Evolutionary conservation across 768 basidiomycete species (phyloP), one percentile per base, ranked within the genome.

Genomic region (Leccinum olivaceopallidum): DNA sequence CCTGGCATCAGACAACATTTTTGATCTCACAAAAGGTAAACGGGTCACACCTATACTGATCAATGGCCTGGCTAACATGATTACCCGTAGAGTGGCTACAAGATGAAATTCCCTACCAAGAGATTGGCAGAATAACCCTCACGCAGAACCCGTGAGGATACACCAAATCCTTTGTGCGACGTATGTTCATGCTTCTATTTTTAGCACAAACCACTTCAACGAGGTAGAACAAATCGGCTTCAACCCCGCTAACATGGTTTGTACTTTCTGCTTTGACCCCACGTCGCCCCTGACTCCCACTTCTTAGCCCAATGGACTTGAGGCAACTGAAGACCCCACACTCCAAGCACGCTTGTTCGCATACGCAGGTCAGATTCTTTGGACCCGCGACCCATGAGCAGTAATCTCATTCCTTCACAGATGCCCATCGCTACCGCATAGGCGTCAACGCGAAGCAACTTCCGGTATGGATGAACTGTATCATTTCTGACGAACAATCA

Each of bases 311-410:
- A 61, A 71, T 59, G 78, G 78, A 16, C 73, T 77, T 64, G 84
- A 82, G 70, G 77, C 83, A 6, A 79, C 77, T 0, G 82, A 81
- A 51, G 85, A 86, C 69, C 85, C 84, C 2, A 82, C 83, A 47
- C 78, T 86, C 24, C 85, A 86, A 69, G 77, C 79, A 16, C 80
- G 84, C 34, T 73, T 85, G 56, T 86, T 85, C 73, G 79, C 83
- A 1, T 86, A 87, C 66, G 79, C 78, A 48, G 81, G 81, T 76
- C 64, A 61, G 71, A 56, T 49, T 37, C 10, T 44, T 30, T 14
- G 22, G 49, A 55, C 9, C 22, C 6, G 12, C 22, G 3, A 10
- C 7, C 53, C 48, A 14, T 49, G 5, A 22, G 42, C 22, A 24
- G 26, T 7, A 28, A 9, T 26, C 48, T 53, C 34, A 37, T 50